phyloP scores from a whole-genome alignment of 768 basidiomycete species.

The Cystobasidiopsis lactophilus region DNA sequence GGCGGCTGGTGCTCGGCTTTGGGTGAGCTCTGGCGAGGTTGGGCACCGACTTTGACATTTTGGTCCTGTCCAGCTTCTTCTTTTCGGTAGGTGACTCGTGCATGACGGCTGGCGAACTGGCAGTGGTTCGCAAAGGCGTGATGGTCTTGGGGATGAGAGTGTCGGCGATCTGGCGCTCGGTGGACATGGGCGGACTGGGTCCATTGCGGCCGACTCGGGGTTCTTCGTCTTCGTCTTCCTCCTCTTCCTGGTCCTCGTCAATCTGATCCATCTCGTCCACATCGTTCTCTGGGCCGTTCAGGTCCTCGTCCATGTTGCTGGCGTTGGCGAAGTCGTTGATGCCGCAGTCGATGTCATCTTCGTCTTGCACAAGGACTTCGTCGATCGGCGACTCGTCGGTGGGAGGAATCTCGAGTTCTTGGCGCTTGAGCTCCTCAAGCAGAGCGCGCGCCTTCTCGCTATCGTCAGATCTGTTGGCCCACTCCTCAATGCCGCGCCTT shows the following conservation, averaged over 20 bases:
- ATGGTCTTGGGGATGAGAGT: too few species aligned
- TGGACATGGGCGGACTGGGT: too few species aligned
- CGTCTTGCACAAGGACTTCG: too few species aligned
- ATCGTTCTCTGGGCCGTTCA: not conserved
- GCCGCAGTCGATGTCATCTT: slow-evolving; percentile 6
- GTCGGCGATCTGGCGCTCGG: too few species aligned
- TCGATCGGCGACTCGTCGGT: too few species aligned
- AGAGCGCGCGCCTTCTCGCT: slow-evolving; percentile 2
- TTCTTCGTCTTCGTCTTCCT: slow-evolving; percentile 2
- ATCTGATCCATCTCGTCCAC: slow-evolving; percentile 27
- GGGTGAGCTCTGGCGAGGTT: not conserved
- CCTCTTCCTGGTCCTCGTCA: slow-evolving; percentile 39
- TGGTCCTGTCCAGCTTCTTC: too few species aligned
- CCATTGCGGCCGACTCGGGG: too few species aligned
- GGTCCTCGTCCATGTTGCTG: slow-evolving; percentile 6
- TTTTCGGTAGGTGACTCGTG: too few species aligned
- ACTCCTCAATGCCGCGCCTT: slow-evolving; percentile 13
- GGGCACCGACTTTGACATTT: too few species aligned
- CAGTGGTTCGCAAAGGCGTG: too few species aligned
- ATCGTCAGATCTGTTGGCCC: slow-evolving; percentile 14
- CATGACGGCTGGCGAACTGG: too few species aligned
- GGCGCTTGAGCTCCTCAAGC: not conserved
- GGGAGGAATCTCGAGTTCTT: too few species aligned
- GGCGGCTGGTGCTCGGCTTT: not conserved
- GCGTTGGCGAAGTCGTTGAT: slow-evolving; percentile 1